Conservation (phyloP, 2,329 filamentous ascomycete genomes). For the Acephala macrosclerotiorum region DNA sequence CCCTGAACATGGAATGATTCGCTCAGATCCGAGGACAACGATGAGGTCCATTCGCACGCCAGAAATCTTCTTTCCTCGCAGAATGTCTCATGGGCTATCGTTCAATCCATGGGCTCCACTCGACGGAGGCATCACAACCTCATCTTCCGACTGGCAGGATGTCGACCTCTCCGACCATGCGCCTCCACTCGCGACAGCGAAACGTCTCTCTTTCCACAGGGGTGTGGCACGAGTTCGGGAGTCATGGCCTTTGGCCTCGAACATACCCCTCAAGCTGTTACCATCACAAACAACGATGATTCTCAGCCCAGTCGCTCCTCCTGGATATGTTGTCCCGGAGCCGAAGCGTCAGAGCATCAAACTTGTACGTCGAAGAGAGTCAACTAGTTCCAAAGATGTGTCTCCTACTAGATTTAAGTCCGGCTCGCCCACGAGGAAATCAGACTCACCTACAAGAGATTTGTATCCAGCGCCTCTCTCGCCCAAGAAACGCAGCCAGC, state of each 20-base stretch:
- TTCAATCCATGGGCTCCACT: slow-evolving; percentile 23
- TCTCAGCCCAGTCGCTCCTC: slow-evolving; percentile 36
- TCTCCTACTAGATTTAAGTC: neutral
- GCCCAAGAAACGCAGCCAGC: slow-evolving; percentile 15
- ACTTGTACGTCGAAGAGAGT: slow-evolving; percentile 11
- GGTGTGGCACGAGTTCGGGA: slow-evolving; percentile 34
- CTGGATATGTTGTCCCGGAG: slow-evolving; percentile 37
- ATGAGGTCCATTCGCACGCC: slow-evolving; percentile 25
- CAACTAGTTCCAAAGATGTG: slow-evolving; percentile 8
- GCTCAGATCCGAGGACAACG: slow-evolving; percentile 38
- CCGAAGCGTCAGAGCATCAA: slow-evolving; percentile 29
- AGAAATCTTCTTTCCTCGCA: slow-evolving; percentile 14
- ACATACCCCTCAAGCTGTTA: slow-evolving; percentile 27
- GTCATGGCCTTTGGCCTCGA: slow-evolving; percentile 40
- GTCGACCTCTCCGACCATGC: slow-evolving; percentile 16
- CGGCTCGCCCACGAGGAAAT: neutral
- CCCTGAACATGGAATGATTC: slow-evolving; percentile 14
- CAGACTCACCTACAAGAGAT: slow-evolving; percentile 10
- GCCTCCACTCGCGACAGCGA: slow-evolving; percentile 26
- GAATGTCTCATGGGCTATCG: slow-evolving; percentile 21
- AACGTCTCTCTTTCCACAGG: slow-evolving; percentile 26
- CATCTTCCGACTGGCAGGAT: slow-evolving; percentile 18
- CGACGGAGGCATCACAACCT: slow-evolving; percentile 7
- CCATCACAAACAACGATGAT: slow-evolving; percentile 32
- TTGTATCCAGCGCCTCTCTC: slow-evolving; percentile 2